A percentile compares a stretch with the other conserved stretches of the same genome.
phyloP scores from a whole-genome alignment of 2,329 filamentous ascomycete genomes.

The Neopestalotiopsis sp. region DNA sequence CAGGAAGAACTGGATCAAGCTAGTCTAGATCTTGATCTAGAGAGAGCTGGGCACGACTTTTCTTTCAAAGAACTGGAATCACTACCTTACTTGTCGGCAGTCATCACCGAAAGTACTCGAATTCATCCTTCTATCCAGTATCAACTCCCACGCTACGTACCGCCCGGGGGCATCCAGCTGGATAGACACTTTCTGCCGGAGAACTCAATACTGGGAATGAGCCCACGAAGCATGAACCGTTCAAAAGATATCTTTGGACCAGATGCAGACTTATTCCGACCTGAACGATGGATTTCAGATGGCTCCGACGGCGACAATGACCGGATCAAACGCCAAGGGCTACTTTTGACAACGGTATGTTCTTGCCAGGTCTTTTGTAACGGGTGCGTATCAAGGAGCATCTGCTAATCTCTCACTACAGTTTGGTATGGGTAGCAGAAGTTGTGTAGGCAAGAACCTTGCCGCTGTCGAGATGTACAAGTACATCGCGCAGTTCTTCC shows the following conservation, averaged over 20 bases:
- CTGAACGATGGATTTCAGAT: neutral
- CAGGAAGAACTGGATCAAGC: neutral
- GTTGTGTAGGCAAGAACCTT: neutral
- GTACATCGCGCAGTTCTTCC: neutral
- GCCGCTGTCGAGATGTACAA: neutral
- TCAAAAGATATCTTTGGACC: neutral
- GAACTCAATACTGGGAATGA: neutral
- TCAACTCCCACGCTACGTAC: neutral
- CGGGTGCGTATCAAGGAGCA: neutral
- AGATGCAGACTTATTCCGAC: neutral
- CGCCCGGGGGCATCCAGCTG: neutral
- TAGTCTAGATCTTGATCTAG: neutral
- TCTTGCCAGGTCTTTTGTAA: neutral
- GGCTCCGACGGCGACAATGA: neutral
- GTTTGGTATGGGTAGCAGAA: neutral
- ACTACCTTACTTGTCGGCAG: neutral
- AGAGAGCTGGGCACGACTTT: neutral
- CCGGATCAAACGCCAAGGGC: neutral
- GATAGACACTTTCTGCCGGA: neutral
- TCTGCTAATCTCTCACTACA: neutral
- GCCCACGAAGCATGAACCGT: neutral
- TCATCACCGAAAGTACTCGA: neutral
- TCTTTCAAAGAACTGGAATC: neutral
- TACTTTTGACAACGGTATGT: neutral
- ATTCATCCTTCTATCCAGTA: neutral